Percentiles rank a stretch among this genome's conserved stretches.
These are phyloP conservation scores for Penicillium sp. DNA, from an alignment of 2,329 filamentous ascomycete species.

Conservation along the genomic window DNA sequence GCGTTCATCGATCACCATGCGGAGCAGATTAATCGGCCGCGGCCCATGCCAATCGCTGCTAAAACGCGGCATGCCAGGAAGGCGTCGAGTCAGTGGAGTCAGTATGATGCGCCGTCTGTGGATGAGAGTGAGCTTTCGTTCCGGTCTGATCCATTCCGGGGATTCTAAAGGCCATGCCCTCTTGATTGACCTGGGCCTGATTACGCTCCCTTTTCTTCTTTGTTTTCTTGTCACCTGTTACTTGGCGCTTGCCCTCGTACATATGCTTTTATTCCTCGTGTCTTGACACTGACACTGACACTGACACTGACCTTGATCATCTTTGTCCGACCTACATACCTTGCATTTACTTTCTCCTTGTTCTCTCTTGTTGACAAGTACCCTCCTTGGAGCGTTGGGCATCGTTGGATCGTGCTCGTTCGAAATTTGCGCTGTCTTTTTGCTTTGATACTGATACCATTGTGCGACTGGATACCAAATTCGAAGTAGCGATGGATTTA, in stretches of 20 bases:
- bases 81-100: conserved; percentile 37
- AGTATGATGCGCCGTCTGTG: conserved; percentile 37
- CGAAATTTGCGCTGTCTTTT: neutral
- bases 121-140: conserved; percentile 43
- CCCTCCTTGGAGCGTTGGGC: neutral
- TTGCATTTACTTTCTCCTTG: neutral
- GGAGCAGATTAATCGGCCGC: conserved; percentile 32
- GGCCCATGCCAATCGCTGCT: conserved; percentile 12
- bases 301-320: neutral
- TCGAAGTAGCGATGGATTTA: conserved; percentile 13
- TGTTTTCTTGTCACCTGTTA: neutral
- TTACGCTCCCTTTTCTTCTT: neutral
- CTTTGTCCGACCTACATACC: conserved; percentile 11
- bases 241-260: neutral
- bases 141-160: conserved; percentile 49
- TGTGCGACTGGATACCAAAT: conserved; percentile 18
- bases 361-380: neutral
- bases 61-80: conserved; percentile 32
- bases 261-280: conserved; percentile 3
- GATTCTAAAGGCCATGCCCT: conserved; percentile 38
- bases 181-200: neutral
- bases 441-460: conserved; percentile 19
- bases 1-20: conserved; percentile 73
- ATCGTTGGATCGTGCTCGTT: neutral
- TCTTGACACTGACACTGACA: neutral